Evolutionary conservation across 2,329 filamentous ascomycete species (phyloP), one percentile per base, ranked within the genome.

Genomic region (Calycina marina): DNA sequence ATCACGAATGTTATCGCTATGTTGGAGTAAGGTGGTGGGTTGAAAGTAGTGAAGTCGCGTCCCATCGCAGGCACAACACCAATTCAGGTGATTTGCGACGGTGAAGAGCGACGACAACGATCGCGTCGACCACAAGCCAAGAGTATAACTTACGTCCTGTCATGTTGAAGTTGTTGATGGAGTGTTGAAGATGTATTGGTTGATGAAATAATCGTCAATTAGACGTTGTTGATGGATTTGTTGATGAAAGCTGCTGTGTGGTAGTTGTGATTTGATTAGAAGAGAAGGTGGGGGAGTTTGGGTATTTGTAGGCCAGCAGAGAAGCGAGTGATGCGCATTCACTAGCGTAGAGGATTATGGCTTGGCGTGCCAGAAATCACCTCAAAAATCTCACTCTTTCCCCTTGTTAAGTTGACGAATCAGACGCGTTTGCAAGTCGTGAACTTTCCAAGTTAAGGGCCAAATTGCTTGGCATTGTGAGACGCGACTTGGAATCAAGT

Each of bases 81-180:
- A 30, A 33, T 18, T 30, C n/a, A 25, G 13, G n/a, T 12, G 30
- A 30, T 22, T 17, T 16, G 26, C 37, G 34, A 39, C 20, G 28
- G 26, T 18, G 34, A 15, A 16, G 15, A 14, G 31, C 31, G 22
- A 30, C 31, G 18, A 33, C 14, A 84, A 85, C 85, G 84, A 63
- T 84, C 84, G 85, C 84, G 59, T 93, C 83, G 27, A 25, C 36
- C 15, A 32, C 8, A 28, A 25, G 16, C 16, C 15, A 26, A 28
- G 38, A 25, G 32, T 14, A 32, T 18, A 46, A 67, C 64, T 65
- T 57, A 65, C 65, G 65, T 60, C 65, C 65, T 67, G 65, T 65
- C 65, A 69, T 68, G 46, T 54, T 67, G 61, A 62, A 53, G 42
- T 49, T 53, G 48, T 46, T 27, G 27, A 43, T 43, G 49, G 44